phyloP scores from a whole-genome alignment of 768 basidiomycete genomes.

The Lactifluus pinguis region DNA sequence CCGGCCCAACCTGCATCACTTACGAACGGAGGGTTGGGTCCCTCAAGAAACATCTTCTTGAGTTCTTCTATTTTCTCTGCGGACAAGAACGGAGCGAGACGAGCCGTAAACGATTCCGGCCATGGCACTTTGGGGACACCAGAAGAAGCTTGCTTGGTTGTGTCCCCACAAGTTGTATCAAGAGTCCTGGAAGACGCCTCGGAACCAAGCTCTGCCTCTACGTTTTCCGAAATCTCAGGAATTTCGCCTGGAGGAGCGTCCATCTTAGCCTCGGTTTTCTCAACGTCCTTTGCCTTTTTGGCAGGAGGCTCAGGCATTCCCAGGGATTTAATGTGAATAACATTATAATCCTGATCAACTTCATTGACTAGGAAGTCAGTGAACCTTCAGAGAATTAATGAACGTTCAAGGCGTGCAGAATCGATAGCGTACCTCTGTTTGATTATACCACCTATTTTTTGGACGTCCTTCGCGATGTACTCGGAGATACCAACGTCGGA shows the following conservation, averaged over 20 bases:
- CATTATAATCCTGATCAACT: constrained; percentile 71
- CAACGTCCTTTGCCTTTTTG: constrained; percentile 30
- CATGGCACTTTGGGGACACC: constrained; percentile 39
- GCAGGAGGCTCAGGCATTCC: constrained; percentile 52
- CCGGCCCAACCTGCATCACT: constrained; percentile 71
- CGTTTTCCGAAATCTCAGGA: constrained; percentile 15
- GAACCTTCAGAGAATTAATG: constrained; percentile 47
- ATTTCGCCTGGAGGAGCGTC: constrained; percentile 18
- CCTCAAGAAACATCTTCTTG: constrained; percentile 71
- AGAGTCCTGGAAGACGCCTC: not conserved
- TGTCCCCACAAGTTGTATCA: constrained; percentile 12
- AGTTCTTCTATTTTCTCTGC: constrained; percentile 49
- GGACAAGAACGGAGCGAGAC: constrained; percentile 56
- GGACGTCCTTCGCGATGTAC: constrained; percentile 63
- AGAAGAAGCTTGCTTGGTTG: constrained; percentile 17
- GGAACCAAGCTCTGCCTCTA: not conserved
- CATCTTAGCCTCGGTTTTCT: constrained; percentile 23
- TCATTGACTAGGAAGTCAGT: constrained; percentile 96
- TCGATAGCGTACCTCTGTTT: constrained; percentile 72
- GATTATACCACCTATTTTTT: constrained; percentile 83
- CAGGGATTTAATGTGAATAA: constrained; percentile 74
- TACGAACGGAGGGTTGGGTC: constrained; percentile 64
- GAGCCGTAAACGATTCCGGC: constrained; percentile 50
- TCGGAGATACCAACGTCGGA: constrained; percentile 86
- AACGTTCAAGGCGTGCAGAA: not conserved